Base-by-base conservation (phyloP, 1,284 basidiomycete species). In the Violaceomyces palustris region DNA sequence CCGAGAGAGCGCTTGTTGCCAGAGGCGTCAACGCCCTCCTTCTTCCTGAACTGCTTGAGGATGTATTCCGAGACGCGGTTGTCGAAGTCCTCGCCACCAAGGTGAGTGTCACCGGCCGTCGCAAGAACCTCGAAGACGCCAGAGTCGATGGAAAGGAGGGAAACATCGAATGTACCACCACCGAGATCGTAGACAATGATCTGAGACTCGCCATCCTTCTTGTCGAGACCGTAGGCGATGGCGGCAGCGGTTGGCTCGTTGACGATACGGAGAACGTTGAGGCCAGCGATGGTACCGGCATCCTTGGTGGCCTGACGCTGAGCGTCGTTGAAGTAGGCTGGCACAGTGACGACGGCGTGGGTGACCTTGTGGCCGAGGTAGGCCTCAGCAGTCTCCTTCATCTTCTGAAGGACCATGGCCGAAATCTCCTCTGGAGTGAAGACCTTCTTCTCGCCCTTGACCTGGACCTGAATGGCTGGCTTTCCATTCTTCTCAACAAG, bases 331-430 rank as follows among this genome's bases (percentile, higher is more conserved):
- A 61, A 61, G 48, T 78, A 97, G 42, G 93, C 93, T 45, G 93
- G 93, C 69, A 97, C 92, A 31, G 93, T 97, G 74, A 98, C 89
- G 49, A 97, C 92, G 52, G 93, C 69, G 77, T 98, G 89, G 42
- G 88, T 92, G 75, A 98, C 93, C 76, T 90, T 87, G 75, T 91
- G 82, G 61, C 91, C 92, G 49, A 98, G 85, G 78, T 96, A 96
- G 18, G 91, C 88, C 81, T 97, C 93, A 54, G 93, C 93, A 34
- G 89, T 97, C 79, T 97, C 93, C 83, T 97, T 97, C 92, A 98
- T 97, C 82, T 97, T 97, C 53, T 76, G 79, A 52, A 97, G 78
- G 68, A 98, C 82, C 93, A 97, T 98, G 47, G 92, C 88, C 45
- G 84, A 87, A 64, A 91, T 82, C 77, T 91, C 88, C 75, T 92